Base-by-base conservation (phyloP, 371 early-diverging fungal genomes). In the Mucor saturninus region DNA sequence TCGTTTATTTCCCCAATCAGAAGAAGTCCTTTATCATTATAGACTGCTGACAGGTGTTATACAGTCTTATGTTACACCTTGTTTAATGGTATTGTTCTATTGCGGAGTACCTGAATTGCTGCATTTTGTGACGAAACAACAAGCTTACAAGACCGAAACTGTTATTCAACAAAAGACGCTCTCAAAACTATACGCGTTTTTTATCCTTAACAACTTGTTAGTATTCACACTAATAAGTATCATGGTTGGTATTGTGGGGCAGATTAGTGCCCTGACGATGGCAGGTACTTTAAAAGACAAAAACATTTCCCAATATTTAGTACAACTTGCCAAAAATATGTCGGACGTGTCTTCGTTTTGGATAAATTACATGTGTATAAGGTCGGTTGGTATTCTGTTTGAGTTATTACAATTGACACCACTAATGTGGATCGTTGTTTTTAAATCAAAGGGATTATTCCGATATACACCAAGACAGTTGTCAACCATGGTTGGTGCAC, bases 181-280 rank as follows among this genome's bases (percentile, higher is more conserved):
- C 49, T 73, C 84, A 56, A 93, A 91, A 73, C 77, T 86, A 58
- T 92, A 89, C 64, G 70, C 83, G 26, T 91, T 93, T 73, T 90
- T 87, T 68, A 75, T 92, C 9, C 53, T 86, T 54, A 85, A 85
- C 64, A 86, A 88, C 71, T 58, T 90, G 51, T 57, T 88, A 31
- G 71, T 86, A 10, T 85, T 89, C 56, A 89, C 89, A 1, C 54
- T 86, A 1, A 62, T 81, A 8, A 73, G 73, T 37, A 79, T 79
- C 48, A 83, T 86, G 42, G 62, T 87, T 40, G 75, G 79, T 3
- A 76, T 86, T 13, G 68, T 81, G 29, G 73, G 77, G 6, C 75
- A 79, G 55, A 69, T 81, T 53, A 74, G 77, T 35, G 65, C 68
- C 28, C 55, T 77, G 26, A 63, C 76, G 7, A 13, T 61, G 11